A percentile compares a stretch with the other conserved stretches of the same genome.
Evolutionary conservation across 2,329 filamentous ascomycete species (phyloP).

Genomic region (Myriosclerotinia curreyana): DNA sequence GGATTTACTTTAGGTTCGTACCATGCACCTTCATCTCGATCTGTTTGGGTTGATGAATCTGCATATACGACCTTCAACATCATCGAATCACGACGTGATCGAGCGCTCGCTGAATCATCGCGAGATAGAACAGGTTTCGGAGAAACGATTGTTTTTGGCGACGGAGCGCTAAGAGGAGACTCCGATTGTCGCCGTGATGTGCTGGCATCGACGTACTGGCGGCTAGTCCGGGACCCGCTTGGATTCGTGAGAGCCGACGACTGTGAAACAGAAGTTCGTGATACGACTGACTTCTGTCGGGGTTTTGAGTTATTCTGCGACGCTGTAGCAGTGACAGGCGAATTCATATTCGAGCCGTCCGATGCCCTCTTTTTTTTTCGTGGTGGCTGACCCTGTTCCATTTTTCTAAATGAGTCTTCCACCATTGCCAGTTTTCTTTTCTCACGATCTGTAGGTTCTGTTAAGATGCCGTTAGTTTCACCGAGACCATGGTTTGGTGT

Average conservation of each 20-base stretch:
- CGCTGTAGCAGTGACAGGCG: constrained; percentile 22
- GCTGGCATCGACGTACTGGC: constrained; percentile 37
- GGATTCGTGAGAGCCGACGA: constrained; percentile 24
- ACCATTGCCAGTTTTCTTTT: constrained; percentile 66
- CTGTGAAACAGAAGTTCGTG: constrained; percentile 33
- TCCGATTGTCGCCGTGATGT: constrained; percentile 37
- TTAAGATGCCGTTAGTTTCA: constrained; percentile 52
- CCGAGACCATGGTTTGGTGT: constrained; percentile 54
- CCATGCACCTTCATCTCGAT: constrained; percentile 38
- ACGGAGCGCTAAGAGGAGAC: constrained; percentile 35
- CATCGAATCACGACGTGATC: constrained; percentile 32
- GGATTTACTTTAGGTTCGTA: constrained; percentile 29
- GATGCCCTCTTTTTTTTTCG: constrained; percentile 63
- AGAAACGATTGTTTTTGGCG: constrained; percentile 32
- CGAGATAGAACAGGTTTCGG: constrained; percentile 26
- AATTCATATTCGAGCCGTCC: constrained; percentile 45
- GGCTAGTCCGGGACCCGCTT: constrained; percentile 28
- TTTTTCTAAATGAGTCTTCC: constrained; percentile 62
- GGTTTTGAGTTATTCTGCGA: constrained; percentile 36
- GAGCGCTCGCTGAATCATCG: constrained; percentile 23
- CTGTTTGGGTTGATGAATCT: constrained; percentile 37
- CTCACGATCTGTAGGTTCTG: constrained; percentile 61
- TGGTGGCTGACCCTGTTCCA: constrained; percentile 55
- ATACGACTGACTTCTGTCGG: constrained; percentile 36
- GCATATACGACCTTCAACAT: constrained; percentile 33